phyloP scores from a whole-genome alignment of 768 basidiomycete genomes.

The Phlebiopsis flavidoalba region DNA sequence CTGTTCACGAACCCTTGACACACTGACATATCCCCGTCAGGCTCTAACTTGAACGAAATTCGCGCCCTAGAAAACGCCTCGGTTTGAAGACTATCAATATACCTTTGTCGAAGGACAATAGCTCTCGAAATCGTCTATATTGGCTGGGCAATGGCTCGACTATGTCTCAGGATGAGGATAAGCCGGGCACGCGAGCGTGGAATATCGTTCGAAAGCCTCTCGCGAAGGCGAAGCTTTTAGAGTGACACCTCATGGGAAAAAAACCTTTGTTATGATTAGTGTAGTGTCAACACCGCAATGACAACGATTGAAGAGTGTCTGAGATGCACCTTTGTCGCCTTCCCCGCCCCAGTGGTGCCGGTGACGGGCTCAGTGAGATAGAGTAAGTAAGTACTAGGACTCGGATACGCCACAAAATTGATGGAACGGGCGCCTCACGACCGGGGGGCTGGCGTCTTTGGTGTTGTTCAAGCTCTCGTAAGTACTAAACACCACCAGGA shows the following conservation, averaged over 20 bases:
- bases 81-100: slow-evolving; percentile 25
- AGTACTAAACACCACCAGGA: too few species aligned
- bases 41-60: slow-evolving; percentile 11
- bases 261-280: too few species aligned
- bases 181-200: slow-evolving; percentile 1
- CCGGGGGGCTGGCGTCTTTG: too few species aligned
- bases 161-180: slow-evolving; percentile 18
- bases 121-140: slow-evolving; percentile 16
- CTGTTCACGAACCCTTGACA: neutral
- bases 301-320: too few species aligned
- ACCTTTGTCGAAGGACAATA: slow-evolving; percentile 6
- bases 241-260: neutral
- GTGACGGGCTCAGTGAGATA: too few species aligned
- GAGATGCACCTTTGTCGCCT: too few species aligned
- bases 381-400: too few species aligned
- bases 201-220: neutral
- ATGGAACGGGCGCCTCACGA: too few species aligned
- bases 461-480: too few species aligned
- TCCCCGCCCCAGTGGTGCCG: too few species aligned
- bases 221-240: neutral
- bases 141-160: slow-evolving; percentile 27
- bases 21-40: neutral
- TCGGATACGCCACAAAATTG: too few species aligned
- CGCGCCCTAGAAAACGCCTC: slow-evolving; percentile 17
- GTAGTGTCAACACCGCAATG: too few species aligned